A percentile compares a stretch with the other conserved stretches of the same genome.
phyloP scores from a whole-genome alignment of 192 early-diverging fungal genomes.

The Entomortierella lignicola region DNA sequence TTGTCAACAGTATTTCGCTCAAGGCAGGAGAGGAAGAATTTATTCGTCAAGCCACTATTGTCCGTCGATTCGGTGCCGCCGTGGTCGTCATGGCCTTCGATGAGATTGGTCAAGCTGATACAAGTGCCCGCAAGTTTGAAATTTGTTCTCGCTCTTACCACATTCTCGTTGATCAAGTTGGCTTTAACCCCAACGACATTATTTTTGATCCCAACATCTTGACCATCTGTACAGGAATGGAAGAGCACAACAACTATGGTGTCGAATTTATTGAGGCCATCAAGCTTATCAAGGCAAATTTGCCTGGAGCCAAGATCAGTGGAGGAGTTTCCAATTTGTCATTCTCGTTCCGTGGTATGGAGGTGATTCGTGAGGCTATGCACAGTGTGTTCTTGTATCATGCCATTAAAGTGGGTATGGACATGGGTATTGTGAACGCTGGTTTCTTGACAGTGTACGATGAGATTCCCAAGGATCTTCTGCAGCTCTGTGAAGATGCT shows the following conservation, averaged over 20 bases:
- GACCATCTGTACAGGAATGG: conserved; percentile 96
- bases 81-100: conserved; percentile 99
- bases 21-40: conserved; percentile 97
- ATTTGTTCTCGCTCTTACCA: conserved; percentile 93
- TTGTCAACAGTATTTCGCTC: conserved; percentile 96
- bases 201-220: conserved; percentile 94
- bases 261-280: conserved; percentile 93
- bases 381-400: conserved; percentile 90
- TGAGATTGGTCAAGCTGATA: conserved; percentile 92
- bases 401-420: conserved; percentile 78
- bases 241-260: conserved; percentile 97
- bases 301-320: conserved; percentile 92
- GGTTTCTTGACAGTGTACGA: conserved; percentile 96
- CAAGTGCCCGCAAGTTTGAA: conserved; percentile 84
- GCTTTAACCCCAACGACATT: conserved; percentile 88
- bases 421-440: conserved; percentile 99
- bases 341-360: conserved; percentile 97
- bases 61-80: conserved; percentile 93
- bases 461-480: conserved; percentile 94
- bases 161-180: conserved; percentile 86
- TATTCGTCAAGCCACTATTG: conserved; percentile 87
- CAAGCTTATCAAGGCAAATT: conserved; percentile 77
- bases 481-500: conserved; percentile 92
- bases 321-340: conserved; percentile 98
- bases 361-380: conserved; percentile 92